Evolutionary conservation across 139 green algal species (phyloP), one percentile per base, ranked within the genome.

Genomic region (Micromonas pusilla): DNA sequence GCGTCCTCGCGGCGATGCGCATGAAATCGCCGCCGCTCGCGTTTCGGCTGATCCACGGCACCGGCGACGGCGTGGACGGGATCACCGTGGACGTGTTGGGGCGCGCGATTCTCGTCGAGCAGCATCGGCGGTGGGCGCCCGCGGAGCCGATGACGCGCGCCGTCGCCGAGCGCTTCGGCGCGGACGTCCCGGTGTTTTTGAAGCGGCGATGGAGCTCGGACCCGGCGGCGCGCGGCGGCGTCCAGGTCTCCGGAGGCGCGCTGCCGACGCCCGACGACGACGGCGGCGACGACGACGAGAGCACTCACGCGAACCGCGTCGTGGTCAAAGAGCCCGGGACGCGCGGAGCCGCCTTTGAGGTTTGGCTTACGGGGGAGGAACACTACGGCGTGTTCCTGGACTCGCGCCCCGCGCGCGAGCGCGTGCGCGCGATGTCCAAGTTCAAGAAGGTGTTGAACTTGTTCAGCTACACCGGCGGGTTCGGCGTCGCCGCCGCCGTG

Each of bases 401-500:
- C 72, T 78, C 63, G 39, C 20, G 72, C 2, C 52, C 72, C 52
- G 45, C 33, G 26, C 25, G 72, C 9, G 36, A 52, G 31, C 28
- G n/a, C 25, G 66, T 73, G 66, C 66, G 33, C 5, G 26, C 52
- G 6, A 39, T 39, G 5, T 73, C 66, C 26, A 31, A 73, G 26
- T 16, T 16, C 5, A n/a, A 28, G 23, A 52, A 25, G 28, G 66
- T 73, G 28, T 45, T 78, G 36, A 78, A 78, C 72, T 23, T 68
- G n/a, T 78, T 78, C 39, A 23, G 39, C 25, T 78, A 78, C 72
- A 78, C 72, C 52, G 60, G 72, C 72, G 72, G 72, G 5, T 32
- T 63, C 39, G 72, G 72, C 52, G 52, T 68, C 2, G 72, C 52
- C 3, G 72, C 72, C 3, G 13, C 52, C 39, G 72, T 45, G 30